phyloP scores from a whole-genome alignment of 1,139 yeast genomes.

The Pneumocystis canis region DNA sequence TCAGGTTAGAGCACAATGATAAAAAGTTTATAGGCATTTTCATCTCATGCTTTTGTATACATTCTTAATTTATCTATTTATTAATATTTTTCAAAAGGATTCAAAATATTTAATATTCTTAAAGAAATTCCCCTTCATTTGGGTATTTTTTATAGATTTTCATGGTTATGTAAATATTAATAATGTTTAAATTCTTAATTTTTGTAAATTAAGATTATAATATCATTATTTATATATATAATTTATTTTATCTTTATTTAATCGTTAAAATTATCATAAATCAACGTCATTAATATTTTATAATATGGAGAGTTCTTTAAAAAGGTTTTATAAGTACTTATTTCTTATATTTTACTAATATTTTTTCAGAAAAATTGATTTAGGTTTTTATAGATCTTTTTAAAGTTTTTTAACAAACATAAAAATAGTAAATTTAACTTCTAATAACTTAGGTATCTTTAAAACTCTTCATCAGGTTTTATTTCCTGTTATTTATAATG shows the following conservation, averaged over 20 bases:
- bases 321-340: not conserved
- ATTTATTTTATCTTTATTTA: not conserved
- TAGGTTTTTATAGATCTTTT: not conserved
- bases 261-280: not conserved
- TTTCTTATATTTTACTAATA: not conserved
- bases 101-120: too few species aligned
- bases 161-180: too few species aligned
- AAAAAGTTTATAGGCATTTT: too few species aligned
- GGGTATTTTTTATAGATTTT: too few species aligned
- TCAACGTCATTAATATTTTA: not conserved
- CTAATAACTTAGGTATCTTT: constrained; percentile 9
- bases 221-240: not conserved
- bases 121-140: too few species aligned
- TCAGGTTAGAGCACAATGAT: too few species aligned
- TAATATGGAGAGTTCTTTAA: not conserved
- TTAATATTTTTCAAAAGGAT: too few species aligned
- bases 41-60: not conserved
- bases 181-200: too few species aligned
- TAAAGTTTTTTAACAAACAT: not conserved
- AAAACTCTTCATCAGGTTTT: constrained; percentile 11
- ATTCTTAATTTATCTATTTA: not conserved
- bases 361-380: not conserved
- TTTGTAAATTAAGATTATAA: too few species aligned
- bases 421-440: constrained; percentile 4
- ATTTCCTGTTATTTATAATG: constrained; percentile 7